Conservation (phyloP, 73 alveolate genomes). For the Paramecium octaurelia region DNA sequence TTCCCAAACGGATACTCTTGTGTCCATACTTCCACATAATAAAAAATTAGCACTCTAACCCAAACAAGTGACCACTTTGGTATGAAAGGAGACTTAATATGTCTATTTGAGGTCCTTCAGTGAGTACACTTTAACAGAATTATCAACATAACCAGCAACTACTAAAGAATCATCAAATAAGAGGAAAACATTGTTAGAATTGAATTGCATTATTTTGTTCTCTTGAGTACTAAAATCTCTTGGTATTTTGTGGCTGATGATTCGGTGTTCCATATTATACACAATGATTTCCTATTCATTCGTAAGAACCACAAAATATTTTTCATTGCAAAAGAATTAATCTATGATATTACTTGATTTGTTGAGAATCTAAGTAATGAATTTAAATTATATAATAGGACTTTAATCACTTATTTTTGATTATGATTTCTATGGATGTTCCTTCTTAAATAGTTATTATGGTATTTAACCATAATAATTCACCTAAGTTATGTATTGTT, state of each 20-base stretch:
- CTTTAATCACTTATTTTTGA: too few relatives aligned
- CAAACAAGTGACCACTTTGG: constrained; percentile 35
- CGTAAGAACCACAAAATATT: neutral
- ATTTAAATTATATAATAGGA: neutral
- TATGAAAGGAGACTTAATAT: neutral
- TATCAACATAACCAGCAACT: constrained; percentile 14
- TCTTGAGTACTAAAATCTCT: constrained; percentile 3
- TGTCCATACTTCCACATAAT: constrained; percentile 54
- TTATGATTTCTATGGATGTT: constrained; percentile 16
- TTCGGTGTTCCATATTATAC: neutral
- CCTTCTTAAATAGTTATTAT: constrained; percentile 43
- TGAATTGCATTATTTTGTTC: neutral
- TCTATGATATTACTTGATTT: neutral
- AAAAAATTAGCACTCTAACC: neutral
- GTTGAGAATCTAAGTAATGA: neutral
- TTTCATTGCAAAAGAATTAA: neutral
- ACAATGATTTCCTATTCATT: neutral
- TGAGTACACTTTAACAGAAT: neutral
- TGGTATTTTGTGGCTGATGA: neutral
- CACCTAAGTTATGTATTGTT: constrained; percentile 43
- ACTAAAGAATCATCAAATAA: neutral
- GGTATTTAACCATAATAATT: constrained; percentile 61
- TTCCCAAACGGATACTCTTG: constrained; percentile 52
- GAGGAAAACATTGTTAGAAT: neutral
- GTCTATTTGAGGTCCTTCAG: neutral